Conservation (phyloP, 768 basidiomycete genomes). For the Russula abietina region DNA sequence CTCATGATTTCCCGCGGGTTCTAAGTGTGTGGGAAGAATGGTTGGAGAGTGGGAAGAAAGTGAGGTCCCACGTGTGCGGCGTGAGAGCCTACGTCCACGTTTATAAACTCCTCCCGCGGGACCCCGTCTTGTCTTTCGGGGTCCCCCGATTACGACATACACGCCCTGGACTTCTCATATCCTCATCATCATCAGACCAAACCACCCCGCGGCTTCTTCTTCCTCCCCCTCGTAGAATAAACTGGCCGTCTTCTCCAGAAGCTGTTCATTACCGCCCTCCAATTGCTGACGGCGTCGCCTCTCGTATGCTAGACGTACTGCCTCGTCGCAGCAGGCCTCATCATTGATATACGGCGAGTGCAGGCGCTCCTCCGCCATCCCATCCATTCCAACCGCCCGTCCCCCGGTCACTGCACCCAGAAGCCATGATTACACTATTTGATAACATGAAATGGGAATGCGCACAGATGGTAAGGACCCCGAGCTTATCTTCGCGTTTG, state of each 20-base stretch:
- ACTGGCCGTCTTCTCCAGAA: constrained; percentile 24
- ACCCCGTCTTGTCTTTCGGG: constrained; percentile 27
- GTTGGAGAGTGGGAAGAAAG: constrained; percentile 44
- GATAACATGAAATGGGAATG: constrained; percentile 5
- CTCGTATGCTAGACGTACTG: constrained; percentile 19
- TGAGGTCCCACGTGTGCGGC: constrained; percentile 29
- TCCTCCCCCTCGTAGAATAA: constrained; percentile 23
- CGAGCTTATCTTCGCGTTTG: constrained; percentile 44
- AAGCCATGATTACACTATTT: constrained; percentile 10
- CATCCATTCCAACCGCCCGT: constrained; percentile 5
- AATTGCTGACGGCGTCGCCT: constrained; percentile 8
- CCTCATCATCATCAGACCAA: constrained; percentile 11
- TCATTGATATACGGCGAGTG: constrained; percentile 23
- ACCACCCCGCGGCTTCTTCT: constrained; percentile 19
- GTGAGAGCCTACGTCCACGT: constrained; percentile 27
- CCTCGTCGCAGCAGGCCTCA: constrained; percentile 24
- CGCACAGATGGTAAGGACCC: constrained; percentile 42
- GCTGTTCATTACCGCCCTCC: background rate
- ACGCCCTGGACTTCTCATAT: constrained; percentile 7
- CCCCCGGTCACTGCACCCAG: constrained; percentile 21
- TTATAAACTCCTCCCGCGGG: constrained; percentile 30
- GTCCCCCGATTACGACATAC: constrained; percentile 25
- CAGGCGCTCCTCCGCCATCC: constrained; percentile 4
- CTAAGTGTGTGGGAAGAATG: constrained; percentile 42
- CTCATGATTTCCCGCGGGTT: constrained; percentile 40